A percentile compares a stretch with the other conserved stretches of the same genome.
Evolutionary conservation across 768 basidiomycete species (phyloP).

Genomic region (Sporobolomyces roseus): DNA sequence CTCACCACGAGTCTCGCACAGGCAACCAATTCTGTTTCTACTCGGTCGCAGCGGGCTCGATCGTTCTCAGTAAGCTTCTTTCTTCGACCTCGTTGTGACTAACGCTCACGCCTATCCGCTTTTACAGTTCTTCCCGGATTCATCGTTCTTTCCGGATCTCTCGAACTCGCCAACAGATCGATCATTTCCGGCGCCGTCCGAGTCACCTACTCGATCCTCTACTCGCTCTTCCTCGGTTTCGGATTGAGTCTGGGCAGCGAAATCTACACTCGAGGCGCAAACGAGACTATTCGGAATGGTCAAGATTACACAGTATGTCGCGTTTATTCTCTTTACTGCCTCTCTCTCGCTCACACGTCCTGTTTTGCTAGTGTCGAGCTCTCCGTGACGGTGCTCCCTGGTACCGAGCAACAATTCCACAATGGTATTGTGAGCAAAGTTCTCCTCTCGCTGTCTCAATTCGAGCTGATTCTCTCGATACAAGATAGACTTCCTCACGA

Average conservation of each 20-base stretch:
- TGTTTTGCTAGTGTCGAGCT: conserved; percentile 51
- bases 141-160: conserved; percentile 55
- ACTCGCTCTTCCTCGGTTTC: conserved; percentile 62
- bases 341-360: background rate
- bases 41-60: conserved; percentile 67
- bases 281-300: conserved; percentile 51
- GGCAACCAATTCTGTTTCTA: conserved; percentile 72
- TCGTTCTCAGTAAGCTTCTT: conserved; percentile 58
- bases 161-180: conserved; percentile 62
- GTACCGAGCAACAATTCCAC: conserved; percentile 67
- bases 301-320: conserved; percentile 56
- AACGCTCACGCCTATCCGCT: background rate
- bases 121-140: conserved; percentile 53
- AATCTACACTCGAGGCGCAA: conserved; percentile 60
- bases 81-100: background rate
- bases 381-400: conserved; percentile 64
- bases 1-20: too few relatives aligned
- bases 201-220: conserved; percentile 61
- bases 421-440: conserved; percentile 57
- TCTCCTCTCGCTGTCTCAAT: background rate
- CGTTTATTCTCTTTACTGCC: background rate
- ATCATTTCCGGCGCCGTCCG: conserved; percentile 76
- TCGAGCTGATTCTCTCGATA: background rate
- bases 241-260: conserved; percentile 75
- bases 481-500: conserved; percentile 58